Evolutionary conservation across 192 early-diverging fungal genomes (phyloP).

Genomic region (Linnemannia hyalina): DNA sequence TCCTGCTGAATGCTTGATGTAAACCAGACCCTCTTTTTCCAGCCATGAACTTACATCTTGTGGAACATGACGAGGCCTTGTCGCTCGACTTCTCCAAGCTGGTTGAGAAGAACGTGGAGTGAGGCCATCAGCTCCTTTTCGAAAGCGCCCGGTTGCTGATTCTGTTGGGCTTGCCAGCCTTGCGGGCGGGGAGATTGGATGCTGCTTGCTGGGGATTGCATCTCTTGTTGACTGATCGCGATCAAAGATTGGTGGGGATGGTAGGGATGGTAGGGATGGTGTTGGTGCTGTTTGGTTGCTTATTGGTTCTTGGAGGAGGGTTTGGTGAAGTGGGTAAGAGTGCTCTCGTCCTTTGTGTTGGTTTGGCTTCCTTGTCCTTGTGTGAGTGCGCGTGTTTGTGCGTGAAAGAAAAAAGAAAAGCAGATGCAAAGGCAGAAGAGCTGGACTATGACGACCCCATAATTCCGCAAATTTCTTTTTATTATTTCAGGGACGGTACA

Average conservation of each 20-base stretch:
- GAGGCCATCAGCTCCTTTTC: conserved; percentile 52
- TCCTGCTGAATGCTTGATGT: too few relatives aligned
- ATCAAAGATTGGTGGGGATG: background rate
- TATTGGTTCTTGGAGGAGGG: background rate
- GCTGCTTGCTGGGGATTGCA: conserved; percentile 54
- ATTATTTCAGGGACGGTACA: too few relatives aligned
- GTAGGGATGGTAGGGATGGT: background rate
- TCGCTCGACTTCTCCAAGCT: conserved; percentile 49
- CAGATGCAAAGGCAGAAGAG: background rate
- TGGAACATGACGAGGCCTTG: conserved; percentile 56
- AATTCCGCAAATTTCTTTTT: too few relatives aligned
- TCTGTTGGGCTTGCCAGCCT: conserved; percentile 20
- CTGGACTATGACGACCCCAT: too few relatives aligned
- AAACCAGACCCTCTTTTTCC: too few relatives aligned
- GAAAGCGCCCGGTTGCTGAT: conserved; percentile 29
- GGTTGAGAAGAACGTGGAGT: conserved; percentile 36
- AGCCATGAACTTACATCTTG: conserved; percentile 34
- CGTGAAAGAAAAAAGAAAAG: background rate
- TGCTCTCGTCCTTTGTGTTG: background rate
- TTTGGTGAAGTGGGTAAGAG: background rate
- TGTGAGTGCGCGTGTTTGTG: background rate
- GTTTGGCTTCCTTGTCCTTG: background rate
- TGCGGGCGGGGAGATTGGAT: conserved; percentile 50
- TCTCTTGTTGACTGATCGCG: background rate
- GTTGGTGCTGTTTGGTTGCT: background rate